These are phyloP conservation scores for Coniferiporia sulphurascens DNA, from an alignment of 1,284 basidiomycete genomes.

Conservation along the genomic window DNA sequence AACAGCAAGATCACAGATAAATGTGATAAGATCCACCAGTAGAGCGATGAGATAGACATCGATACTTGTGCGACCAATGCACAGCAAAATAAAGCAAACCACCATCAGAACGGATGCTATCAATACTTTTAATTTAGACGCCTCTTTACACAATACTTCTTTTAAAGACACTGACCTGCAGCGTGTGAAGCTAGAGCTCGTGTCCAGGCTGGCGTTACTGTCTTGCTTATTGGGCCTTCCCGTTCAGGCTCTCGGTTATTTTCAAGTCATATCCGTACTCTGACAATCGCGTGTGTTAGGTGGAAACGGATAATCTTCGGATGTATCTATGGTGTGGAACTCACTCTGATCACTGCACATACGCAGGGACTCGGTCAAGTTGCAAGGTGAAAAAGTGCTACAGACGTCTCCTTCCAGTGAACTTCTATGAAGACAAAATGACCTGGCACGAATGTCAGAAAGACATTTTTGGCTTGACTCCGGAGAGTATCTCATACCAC, in stretches of 20 bases:
- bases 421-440: slow-evolving; percentile 3
- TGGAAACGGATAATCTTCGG: too few species aligned
- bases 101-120: not conserved
- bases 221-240: not conserved
- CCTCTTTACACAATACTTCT: not conserved
- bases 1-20: slow-evolving; percentile 1
- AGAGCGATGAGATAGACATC: not conserved
- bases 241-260: not conserved
- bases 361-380: not conserved
- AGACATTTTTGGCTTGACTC: not conserved
- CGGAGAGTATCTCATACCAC: not conserved
- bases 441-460: not conserved
- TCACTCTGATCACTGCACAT: slow-evolving; percentile 5
- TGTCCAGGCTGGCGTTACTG: slow-evolving; percentile 1
- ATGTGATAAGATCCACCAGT: not conserved
- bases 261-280: slow-evolving; percentile 5
- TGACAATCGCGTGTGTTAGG: not conserved
- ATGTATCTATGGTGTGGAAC: not conserved
- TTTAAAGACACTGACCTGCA: not conserved
- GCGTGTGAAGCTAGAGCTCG: slow-evolving; percentile 1
- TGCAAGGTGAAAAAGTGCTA: slow-evolving; percentile 6
- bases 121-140: not conserved
- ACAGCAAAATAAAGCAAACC: not conserved
- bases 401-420: not conserved
- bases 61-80: not conserved